These are phyloP conservation scores for Leccinum aurantiacum DNA, from an alignment of 768 basidiomycete species.

Conservation along the genomic window DNA sequence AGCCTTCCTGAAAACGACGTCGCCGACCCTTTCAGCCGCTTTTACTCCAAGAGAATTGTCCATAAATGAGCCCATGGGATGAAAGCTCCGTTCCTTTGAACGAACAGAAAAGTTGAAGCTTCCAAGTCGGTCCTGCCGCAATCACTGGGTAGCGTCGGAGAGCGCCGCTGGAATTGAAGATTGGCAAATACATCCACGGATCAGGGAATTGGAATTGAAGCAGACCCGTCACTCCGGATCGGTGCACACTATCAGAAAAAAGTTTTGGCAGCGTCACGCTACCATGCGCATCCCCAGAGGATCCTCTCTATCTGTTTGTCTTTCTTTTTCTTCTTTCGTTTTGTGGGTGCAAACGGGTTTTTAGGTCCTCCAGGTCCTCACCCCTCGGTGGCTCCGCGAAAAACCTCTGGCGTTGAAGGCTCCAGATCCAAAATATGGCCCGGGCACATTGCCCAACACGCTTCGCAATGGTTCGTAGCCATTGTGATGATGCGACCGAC, in stretches of 20 bases:
- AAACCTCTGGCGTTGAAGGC: constrained; percentile 12
- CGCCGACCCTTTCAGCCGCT: constrained; percentile 13
- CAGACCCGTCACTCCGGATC: constrained; percentile 8
- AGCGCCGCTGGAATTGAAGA: constrained; percentile 14
- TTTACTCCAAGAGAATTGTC: constrained; percentile 18
- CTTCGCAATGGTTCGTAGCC: not conserved
- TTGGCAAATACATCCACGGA: constrained; percentile 21
- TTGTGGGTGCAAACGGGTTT: not conserved
- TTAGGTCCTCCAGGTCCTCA: constrained; percentile 7
- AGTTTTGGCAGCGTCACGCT: constrained; percentile 5
- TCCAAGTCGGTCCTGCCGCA: constrained; percentile 12
- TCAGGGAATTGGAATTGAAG: constrained; percentile 14
- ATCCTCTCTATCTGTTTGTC: not conserved
- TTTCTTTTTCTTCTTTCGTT: not conserved
- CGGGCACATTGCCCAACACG: constrained; percentile 9
- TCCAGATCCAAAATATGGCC: constrained; percentile 14
- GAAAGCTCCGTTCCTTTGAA: constrained; percentile 7
- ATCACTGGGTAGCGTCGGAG: constrained; percentile 14
- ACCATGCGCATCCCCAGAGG: constrained; percentile 5
- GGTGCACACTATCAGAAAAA: constrained; percentile 8
- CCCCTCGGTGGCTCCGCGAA: constrained; percentile 9
- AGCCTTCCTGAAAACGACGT: constrained; percentile 9
- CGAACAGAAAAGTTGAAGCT: constrained; percentile 2
- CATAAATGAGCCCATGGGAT: constrained; percentile 3
- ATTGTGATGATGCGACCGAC: not conserved